Evolutionary conservation across 2,329 filamentous ascomycete species (phyloP).

Genomic region (Ophiostoma ulmi): DNA sequence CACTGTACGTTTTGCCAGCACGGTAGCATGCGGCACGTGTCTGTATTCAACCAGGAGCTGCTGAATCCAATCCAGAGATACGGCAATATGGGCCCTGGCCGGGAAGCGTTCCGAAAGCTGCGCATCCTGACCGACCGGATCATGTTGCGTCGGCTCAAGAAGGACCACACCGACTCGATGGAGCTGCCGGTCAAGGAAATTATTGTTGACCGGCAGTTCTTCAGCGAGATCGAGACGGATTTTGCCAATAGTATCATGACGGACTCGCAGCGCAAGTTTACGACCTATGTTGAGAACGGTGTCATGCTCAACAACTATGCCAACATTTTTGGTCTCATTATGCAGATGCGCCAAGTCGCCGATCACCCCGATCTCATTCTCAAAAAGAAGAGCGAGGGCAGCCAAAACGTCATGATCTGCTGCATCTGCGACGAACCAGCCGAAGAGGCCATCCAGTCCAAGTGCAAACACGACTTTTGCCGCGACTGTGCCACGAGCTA

Average conservation of each 20-base stretch:
- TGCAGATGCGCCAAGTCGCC: constrained; percentile 98
- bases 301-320: constrained; percentile 96
- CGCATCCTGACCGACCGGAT: constrained; percentile 85
- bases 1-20: constrained; percentile 42
- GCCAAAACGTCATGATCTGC: constrained; percentile 86
- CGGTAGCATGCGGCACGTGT: constrained; percentile 53
- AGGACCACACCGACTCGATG: constrained; percentile 89
- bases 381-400: constrained; percentile 78
- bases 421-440: constrained; percentile 95
- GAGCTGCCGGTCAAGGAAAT: constrained; percentile 94
- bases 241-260: constrained; percentile 96
- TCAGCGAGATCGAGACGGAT: constrained; percentile 92
- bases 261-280: constrained; percentile 79
- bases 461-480: constrained; percentile 90
- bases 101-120: constrained; percentile 71
- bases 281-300: constrained; percentile 90
- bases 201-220: constrained; percentile 88
- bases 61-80: constrained; percentile 72
- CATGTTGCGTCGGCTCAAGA: constrained; percentile 93
- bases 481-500: constrained; percentile 75
- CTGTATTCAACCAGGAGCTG: constrained; percentile 66
- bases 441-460: constrained; percentile 87
- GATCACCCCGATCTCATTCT: constrained; percentile 93
- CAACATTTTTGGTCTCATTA: constrained; percentile 97
- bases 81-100: constrained; percentile 58